Conservation (phyloP, 306 rosid genomes). For the Senna siamea region DNA sequence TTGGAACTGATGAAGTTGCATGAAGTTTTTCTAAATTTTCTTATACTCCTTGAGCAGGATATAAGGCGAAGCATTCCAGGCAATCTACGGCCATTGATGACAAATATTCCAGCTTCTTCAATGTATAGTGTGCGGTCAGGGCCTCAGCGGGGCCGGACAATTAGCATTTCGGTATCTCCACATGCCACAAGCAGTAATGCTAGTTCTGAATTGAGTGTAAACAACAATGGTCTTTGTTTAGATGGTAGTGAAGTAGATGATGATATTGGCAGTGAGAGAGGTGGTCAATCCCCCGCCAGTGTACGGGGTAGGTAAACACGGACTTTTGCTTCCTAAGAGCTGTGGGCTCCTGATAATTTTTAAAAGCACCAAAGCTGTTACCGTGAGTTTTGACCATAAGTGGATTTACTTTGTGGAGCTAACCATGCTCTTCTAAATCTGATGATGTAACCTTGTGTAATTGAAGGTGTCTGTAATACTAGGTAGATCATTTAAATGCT, state of each 20-base stretch:
- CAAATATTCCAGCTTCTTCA: slow-evolving; percentile 96
- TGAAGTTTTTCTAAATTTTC: slow-evolving; percentile 26
- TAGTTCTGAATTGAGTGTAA: slow-evolving; percentile 90
- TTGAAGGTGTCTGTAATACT: slow-evolving; percentile 48
- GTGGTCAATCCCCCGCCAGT: slow-evolving; percentile 72
- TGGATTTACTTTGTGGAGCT: slow-evolving; percentile 43
- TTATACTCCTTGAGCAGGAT: slow-evolving; percentile 64
- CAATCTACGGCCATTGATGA: slow-evolving; percentile 86
- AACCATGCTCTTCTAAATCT: slow-evolving; percentile 48
- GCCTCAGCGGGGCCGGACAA: slow-evolving; percentile 75
- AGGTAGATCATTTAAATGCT: slow-evolving; percentile 51
- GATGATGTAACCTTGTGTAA: slow-evolving; percentile 52
- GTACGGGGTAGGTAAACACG: slow-evolving; percentile 60
- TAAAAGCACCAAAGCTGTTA: slow-evolving; percentile 29
- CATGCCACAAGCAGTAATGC: slow-evolving; percentile 95
- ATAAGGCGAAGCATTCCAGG: slow-evolving; percentile 91
- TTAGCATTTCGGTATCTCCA: slow-evolving; percentile 88
- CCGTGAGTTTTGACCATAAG: slow-evolving; percentile 44
- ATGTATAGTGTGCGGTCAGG: slow-evolving; percentile 95
- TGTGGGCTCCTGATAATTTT: slow-evolving; percentile 36
- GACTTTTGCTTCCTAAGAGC: not conserved
- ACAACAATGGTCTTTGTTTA: slow-evolving; percentile 83
- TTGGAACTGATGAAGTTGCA: slow-evolving; percentile 9
- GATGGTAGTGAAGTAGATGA: slow-evolving; percentile 80
- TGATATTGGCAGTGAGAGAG: slow-evolving; percentile 77